Percentiles rank a stretch among this genome's conserved stretches.
Conservation (phyloP, 805 yeast genomes). For the Lachancea thermotolerans region DNA sequence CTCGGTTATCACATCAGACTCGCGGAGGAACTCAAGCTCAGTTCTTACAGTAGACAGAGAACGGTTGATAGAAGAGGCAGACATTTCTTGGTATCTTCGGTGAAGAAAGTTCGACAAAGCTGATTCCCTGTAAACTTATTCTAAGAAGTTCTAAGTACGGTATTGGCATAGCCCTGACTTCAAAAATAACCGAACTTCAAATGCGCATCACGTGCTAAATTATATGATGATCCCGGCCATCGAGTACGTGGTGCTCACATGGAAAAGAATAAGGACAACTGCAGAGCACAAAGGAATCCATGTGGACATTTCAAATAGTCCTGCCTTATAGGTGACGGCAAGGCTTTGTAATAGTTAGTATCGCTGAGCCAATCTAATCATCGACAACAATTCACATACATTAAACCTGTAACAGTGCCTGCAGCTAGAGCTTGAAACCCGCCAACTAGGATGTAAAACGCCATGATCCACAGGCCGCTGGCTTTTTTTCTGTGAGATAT, state of each 20-base stretch:
- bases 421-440: slow-evolving; percentile 57
- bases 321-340: slow-evolving; percentile 71
- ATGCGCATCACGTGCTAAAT: background rate
- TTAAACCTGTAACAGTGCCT: slow-evolving; percentile 73
- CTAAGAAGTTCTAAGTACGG: background rate
- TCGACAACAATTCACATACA: slow-evolving; percentile 28
- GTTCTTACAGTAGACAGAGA: slow-evolving; percentile 68
- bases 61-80: slow-evolving; percentile 62
- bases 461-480: slow-evolving; percentile 38
- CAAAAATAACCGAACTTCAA: background rate
- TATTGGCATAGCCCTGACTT: background rate
- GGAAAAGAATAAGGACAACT: slow-evolving; percentile 56
- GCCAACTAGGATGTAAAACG: slow-evolving; percentile 47
- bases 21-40: slow-evolving; percentile 73
- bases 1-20: slow-evolving; percentile 63
- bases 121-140: background rate
- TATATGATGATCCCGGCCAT: slow-evolving; percentile 19
- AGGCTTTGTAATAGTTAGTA: slow-evolving; percentile 24
- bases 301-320: slow-evolving; percentile 80
- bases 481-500: slow-evolving; percentile 39
- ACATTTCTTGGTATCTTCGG: slow-evolving; percentile 23
- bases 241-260: slow-evolving; percentile 44
- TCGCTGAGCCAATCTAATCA: too few species aligned
- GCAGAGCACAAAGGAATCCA: slow-evolving; percentile 93
- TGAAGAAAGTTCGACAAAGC: background rate